Evolutionary conservation across 2,329 filamentous ascomycete species (phyloP).

Genomic region (Fusarium pseudocircinatum): DNA sequence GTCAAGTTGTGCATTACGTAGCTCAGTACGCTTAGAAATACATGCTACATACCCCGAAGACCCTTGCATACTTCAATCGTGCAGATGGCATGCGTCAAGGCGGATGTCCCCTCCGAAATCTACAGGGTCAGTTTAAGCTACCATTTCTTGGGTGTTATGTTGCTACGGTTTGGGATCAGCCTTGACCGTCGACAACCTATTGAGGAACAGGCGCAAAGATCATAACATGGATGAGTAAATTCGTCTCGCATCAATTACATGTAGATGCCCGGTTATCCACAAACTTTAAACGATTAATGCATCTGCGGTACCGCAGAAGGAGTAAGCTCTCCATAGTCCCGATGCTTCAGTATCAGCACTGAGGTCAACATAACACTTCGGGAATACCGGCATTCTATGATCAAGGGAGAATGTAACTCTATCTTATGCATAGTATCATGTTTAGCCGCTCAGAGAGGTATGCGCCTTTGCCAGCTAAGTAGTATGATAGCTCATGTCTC

Average conservation of each 20-base stretch:
- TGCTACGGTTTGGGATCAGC: accelerated
- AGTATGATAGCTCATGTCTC: not conserved
- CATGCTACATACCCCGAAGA: accelerated
- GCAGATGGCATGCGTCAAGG: accelerated
- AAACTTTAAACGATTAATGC: accelerated
- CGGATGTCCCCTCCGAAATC: accelerated
- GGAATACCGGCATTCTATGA: not conserved
- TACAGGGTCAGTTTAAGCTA: not conserved
- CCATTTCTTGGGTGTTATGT: not conserved
- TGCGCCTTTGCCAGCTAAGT: not conserved
- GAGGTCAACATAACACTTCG: not conserved
- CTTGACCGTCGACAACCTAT: not conserved
- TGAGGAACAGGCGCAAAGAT: not conserved
- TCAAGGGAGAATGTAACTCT: not conserved
- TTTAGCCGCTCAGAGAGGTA: not conserved
- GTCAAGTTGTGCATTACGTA: not conserved
- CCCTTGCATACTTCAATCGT: too few species aligned
- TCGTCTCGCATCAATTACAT: accelerated
- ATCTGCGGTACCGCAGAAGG: not conserved
- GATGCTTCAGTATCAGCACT: not conserved
- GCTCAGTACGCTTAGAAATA: too few species aligned
- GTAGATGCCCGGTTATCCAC: not conserved
- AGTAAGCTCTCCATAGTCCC: accelerated
- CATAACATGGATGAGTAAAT: not conserved
- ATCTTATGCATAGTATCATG: too few species aligned